Base-by-base conservation (phyloP, 768 basidiomycete genomes). In the Podaxis mareebaensis region DNA sequence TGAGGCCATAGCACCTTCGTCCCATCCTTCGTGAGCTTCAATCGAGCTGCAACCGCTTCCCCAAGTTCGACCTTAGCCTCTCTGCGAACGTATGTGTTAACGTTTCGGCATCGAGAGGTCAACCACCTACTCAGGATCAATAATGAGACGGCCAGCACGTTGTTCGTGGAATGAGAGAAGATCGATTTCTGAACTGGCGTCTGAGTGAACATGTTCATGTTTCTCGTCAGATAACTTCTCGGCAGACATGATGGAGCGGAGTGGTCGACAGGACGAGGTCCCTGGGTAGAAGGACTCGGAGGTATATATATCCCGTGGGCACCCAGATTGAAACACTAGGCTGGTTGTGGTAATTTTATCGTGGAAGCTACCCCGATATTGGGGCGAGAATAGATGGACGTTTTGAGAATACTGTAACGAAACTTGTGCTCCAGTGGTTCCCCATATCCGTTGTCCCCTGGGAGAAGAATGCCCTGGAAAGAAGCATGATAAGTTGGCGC, bases 1-100 rank as follows among this genome's bases (percentile, higher is more conserved):
- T 90, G 89, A 20, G 89, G 89, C 86, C 88, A 90, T 0, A 91
- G 79, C 10, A 90, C 81, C 54, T 79, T 85, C 17, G 76, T 81
- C 0, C 88, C 87, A 61, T 87, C 85, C 17, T 67, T 63, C 3
- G 83, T 80, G 6, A 87, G 75, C 77, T 90, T 90, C 58, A 90
- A 76, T 53, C 70, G 77, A 4, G 81, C 74, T 0, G 87, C 86
- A 42, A 87, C 70, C 3, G 74, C 74, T 24, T 83, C 83, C 10
- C 88, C 88, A 53, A 88, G 83, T 72, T 88, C 88, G 60, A 83
- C 74, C 67, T 76, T 78, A 0, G 89, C 89, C 73, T 91, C 88
- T 48, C 85, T 87, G 64, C 7, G 38, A 17, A 24, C 49, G 20
- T 13, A 22, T 51, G 0, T 22, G 49, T 22, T 24, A 7, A 22